Evolutionary conservation across 768 basidiomycete genomes (phyloP), one percentile per base, ranked within the genome.

Genomic region (Tulasnella sp.): DNA sequence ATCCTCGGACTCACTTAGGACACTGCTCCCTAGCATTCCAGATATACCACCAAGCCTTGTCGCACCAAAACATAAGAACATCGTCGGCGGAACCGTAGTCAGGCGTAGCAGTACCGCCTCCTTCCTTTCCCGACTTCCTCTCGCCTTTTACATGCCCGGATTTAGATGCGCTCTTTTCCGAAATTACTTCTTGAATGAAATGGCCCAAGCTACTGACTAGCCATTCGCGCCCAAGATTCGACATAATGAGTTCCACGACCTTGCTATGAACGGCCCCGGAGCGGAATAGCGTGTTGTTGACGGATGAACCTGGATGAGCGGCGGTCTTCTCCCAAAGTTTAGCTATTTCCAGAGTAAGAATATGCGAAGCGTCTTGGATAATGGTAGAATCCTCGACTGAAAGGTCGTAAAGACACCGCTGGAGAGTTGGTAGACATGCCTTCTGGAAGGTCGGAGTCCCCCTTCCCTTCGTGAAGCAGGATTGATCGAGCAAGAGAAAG

Each of bases 1-100:
- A 41, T 22, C 11, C 44, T 48, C 22, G 7, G 16, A 89, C 93
- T 75, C 84, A 95, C 94, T 89, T 87, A 0, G 94, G 96, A 83
- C 96, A 96, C 83, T 93, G 90, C 12, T 87, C 86, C 77, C 94
- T 88, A 41, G 90, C 91, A 37, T 90, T 89, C 84, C 95, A 95
- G 76, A 97, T 96, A 75, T 92, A 89, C 64, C 89, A 90, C 95
- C 95, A 96, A 83, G 95, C 90, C 82, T 92, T 91, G 80, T 89
- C 89, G 85, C 93, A 94, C 94, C 95, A 96, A 75, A 90, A 87
- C 7, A 93, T 90, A 60, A 97, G 88, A 8, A 92, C 89, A 81
- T 91, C 93, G 44, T 89, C 89, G 80, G 34, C 54, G 3, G 37
- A 34, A 24, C n/a, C n/a, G n/a, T 64, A 31, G 9, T 64, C 77